These are phyloP conservation scores for Soucietia sequanensis DNA, from an alignment of 805 yeast genomes.

Conservation along the genomic window DNA sequence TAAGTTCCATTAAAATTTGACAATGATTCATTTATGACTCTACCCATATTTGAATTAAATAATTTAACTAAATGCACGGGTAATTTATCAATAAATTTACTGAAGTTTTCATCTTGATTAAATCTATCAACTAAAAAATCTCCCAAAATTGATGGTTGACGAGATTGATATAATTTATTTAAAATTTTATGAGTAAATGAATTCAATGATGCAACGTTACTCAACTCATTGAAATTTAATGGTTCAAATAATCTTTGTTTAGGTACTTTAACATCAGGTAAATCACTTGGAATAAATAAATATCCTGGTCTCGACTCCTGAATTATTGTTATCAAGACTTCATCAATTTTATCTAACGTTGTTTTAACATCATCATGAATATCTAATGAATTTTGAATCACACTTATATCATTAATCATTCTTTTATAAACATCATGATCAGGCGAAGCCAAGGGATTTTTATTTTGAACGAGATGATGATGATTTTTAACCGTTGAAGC, in stretches of 20 bases:
- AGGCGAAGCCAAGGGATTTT: conserved; percentile 49
- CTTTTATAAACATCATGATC: conserved; percentile 67
- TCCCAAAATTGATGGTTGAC: conserved; percentile 64
- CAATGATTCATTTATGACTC: conserved; percentile 72
- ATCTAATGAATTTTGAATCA: conserved; percentile 42
- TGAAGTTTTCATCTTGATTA: conserved; percentile 43
- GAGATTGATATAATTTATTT: conserved; percentile 47
- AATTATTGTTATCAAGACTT: conserved; percentile 55
- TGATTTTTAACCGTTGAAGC: conserved; percentile 18
- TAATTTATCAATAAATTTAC: conserved; percentile 46
- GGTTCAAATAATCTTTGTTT: conserved; percentile 16
- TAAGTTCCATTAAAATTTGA: conserved; percentile 69
- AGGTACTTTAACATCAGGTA: conserved; percentile 44
- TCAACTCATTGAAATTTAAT: conserved; percentile 11
- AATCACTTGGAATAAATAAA: conserved; percentile 71
- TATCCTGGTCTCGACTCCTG: conserved; percentile 76
- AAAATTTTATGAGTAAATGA: conserved; percentile 39
- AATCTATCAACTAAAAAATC: conserved; percentile 72
- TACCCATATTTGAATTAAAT: conserved; percentile 64
- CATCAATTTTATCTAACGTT: conserved; percentile 55
- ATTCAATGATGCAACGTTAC: conserved; percentile 11
- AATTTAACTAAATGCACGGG: conserved; percentile 39
- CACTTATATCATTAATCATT: conserved; percentile 58
- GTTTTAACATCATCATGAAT: conserved; percentile 39
- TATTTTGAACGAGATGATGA: conserved; percentile 63